Evolutionary conservation across 2,329 filamentous ascomycete genomes (phyloP).

Genomic region (Lachnellula hyalina): DNA sequence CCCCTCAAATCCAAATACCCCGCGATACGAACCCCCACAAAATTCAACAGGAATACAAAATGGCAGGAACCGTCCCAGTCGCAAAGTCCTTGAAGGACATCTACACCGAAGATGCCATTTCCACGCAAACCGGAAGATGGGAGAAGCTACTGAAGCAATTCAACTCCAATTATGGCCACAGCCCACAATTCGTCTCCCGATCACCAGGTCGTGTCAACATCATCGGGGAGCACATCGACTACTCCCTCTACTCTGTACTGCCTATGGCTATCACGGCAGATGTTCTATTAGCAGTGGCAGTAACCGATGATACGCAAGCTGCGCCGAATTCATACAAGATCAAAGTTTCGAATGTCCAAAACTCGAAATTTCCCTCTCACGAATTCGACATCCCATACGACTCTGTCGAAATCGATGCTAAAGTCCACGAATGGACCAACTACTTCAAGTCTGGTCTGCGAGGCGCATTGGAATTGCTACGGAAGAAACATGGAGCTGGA

Average conservation of each 20-base stretch:
- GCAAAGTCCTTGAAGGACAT: conserved; percentile 73
- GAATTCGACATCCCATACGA: conserved; percentile 66
- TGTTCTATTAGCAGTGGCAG: conserved; percentile 74
- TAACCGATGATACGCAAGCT: conserved; percentile 41
- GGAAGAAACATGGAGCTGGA: conserved; percentile 53
- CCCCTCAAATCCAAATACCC: background rate
- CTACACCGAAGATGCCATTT: conserved; percentile 69
- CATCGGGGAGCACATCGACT: conserved; percentile 98
- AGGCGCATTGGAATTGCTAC: conserved; percentile 74
- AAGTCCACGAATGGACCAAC: conserved; percentile 90
- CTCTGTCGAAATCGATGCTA: conserved; percentile 75
- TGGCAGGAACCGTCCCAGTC: conserved; percentile 64
- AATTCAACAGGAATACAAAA: conserved; percentile 25
- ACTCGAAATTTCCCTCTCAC: conserved; percentile 66
- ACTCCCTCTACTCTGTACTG: conserved; percentile 91
- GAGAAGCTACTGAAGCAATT: conserved; percentile 67
- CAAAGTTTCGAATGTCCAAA: conserved; percentile 73
- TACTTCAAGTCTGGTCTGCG: conserved; percentile 93
- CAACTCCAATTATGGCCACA: conserved; percentile 60
- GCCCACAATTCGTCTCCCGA: conserved; percentile 76
- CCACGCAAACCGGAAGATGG: conserved; percentile 69
- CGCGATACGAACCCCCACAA: conserved; percentile 12
- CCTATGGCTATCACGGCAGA: conserved; percentile 95
- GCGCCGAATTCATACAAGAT: conserved; percentile 57
- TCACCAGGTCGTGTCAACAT: conserved; percentile 96